phyloP scores from a whole-genome alignment of 2,329 filamentous ascomycete genomes.

The Penicillium rolfsii region DNA sequence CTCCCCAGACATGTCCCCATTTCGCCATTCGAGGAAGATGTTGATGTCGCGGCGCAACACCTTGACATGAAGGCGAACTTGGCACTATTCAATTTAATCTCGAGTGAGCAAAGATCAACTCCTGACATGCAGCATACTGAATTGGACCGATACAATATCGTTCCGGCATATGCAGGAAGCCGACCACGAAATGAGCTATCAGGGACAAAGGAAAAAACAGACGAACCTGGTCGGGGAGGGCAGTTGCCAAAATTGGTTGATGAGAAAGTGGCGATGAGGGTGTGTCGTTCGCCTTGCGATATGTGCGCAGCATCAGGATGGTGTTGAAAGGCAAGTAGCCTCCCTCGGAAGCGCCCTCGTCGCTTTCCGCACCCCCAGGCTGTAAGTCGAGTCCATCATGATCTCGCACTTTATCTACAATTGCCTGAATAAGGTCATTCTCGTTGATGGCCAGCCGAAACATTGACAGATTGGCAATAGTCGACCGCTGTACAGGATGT shows the following conservation, averaged over 20 bases:
- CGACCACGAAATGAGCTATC: not conserved
- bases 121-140: not conserved
- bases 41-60: slow-evolving; percentile 38
- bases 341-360: slow-evolving; percentile 19
- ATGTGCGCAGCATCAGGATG: slow-evolving; percentile 40
- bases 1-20: slow-evolving; percentile 41
- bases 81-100: slow-evolving; percentile 31
- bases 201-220: not conserved
- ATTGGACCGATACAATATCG: not conserved
- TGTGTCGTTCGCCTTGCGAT: slow-evolving; percentile 23
- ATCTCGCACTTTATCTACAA: slow-evolving; percentile 34
- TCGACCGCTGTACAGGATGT: slow-evolving; percentile 27
- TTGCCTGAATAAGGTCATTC: slow-evolving; percentile 30
- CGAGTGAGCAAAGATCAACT: slow-evolving; percentile 5
- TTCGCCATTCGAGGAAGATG: slow-evolving; percentile 46
- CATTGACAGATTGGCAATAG: slow-evolving; percentile 22
- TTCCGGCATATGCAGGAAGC: not conserved
- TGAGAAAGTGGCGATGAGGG: slow-evolving; percentile 20
- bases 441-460: slow-evolving; percentile 37
- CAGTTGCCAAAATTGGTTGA: slow-evolving; percentile 32
- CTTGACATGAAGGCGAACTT: slow-evolving; percentile 42
- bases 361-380: slow-evolving; percentile 14
- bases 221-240: slow-evolving; percentile 41
- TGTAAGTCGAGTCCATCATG: slow-evolving; percentile 13
- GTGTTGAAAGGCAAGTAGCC: slow-evolving; percentile 41